These are phyloP conservation scores for Suillus subaureus DNA, from an alignment of 768 basidiomycete species.

Conservation along the genomic window DNA sequence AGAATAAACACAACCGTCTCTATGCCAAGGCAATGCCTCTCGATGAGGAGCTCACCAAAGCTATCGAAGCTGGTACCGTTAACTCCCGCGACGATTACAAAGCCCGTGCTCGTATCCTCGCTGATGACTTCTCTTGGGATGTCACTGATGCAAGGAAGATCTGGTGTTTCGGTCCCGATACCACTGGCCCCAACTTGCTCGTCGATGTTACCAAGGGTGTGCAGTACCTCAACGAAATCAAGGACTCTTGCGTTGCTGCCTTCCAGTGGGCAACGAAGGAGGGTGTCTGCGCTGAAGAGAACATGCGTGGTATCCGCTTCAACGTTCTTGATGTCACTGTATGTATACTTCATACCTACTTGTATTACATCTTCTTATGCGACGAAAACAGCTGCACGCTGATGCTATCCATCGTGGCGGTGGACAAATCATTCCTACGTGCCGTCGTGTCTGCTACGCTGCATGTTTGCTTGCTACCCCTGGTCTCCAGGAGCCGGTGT, in stretches of 20 bases:
- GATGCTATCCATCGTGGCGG: conserved; percentile 99
- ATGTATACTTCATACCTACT: conserved; percentile 31
- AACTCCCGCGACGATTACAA: conserved; percentile 97
- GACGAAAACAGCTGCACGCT: conserved; percentile 73
- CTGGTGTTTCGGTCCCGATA: conserved; percentile 99
- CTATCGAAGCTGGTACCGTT: conserved; percentile 87
- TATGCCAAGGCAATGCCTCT: conserved; percentile 92
- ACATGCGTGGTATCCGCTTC: conserved; percentile 97
- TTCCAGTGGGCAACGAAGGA: conserved; percentile 99
- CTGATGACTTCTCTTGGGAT: conserved; percentile 98
- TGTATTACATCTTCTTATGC: conserved; percentile 1
- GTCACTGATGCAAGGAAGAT: conserved; percentile 99
- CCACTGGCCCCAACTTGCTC: conserved; percentile 93
- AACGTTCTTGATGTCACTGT: conserved; percentile 97
- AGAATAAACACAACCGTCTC: conserved; percentile 99
- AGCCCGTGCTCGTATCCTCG: conserved; percentile 89
- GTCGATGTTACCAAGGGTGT: conserved; percentile 99
- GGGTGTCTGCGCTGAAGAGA: conserved; percentile 95
- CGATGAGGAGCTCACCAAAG: conserved; percentile 91
- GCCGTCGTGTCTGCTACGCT: conserved; percentile 95
- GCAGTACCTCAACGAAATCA: conserved; percentile 99
- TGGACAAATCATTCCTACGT: conserved; percentile 97
- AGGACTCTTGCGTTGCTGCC: conserved; percentile 98
- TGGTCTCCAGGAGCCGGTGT: conserved; percentile 93
- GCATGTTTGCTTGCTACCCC: conserved; percentile 92